phyloP scores from a whole-genome alignment of 75 land plant genomes.

The Picea sitchensis region DNA sequence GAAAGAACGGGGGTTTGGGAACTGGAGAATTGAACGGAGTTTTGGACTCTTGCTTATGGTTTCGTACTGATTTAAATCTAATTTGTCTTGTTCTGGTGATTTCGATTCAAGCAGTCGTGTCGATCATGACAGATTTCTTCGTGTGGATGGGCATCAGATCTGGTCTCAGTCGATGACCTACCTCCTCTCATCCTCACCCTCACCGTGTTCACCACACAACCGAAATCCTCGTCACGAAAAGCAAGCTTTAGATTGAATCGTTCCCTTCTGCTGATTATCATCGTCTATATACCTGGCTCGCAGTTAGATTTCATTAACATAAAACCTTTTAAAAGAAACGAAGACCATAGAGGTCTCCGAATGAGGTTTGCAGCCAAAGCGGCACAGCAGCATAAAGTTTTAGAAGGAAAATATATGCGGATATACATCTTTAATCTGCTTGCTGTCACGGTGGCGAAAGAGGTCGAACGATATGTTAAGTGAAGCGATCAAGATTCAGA shows the following conservation, averaged over 20 bases:
- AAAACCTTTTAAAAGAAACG: too few relatives aligned
- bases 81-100: conserved; percentile 1
- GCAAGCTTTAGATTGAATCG: too few relatives aligned
- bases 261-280: too few relatives aligned
- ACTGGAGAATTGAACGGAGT: background rate
- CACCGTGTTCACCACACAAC: background rate
- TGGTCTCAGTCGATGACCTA: background rate
- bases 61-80: background rate
- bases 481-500: background rate
- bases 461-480: conserved; percentile 1
- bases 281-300: too few relatives aligned
- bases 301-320: too few relatives aligned
- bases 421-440: background rate
- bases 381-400: background rate
- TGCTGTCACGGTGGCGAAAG: background rate
- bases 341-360: background rate
- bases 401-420: background rate
- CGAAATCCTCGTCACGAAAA: background rate
- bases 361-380: background rate
- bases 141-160: background rate
- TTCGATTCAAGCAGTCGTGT: background rate
- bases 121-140: background rate
- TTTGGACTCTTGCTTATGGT: background rate
- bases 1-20: background rate
- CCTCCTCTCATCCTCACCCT: background rate